A percentile compares a stretch with the other conserved stretches of the same genome.
phyloP scores from a whole-genome alignment of 2,329 filamentous ascomycete species.

The Colletotrichum phormii region DNA sequence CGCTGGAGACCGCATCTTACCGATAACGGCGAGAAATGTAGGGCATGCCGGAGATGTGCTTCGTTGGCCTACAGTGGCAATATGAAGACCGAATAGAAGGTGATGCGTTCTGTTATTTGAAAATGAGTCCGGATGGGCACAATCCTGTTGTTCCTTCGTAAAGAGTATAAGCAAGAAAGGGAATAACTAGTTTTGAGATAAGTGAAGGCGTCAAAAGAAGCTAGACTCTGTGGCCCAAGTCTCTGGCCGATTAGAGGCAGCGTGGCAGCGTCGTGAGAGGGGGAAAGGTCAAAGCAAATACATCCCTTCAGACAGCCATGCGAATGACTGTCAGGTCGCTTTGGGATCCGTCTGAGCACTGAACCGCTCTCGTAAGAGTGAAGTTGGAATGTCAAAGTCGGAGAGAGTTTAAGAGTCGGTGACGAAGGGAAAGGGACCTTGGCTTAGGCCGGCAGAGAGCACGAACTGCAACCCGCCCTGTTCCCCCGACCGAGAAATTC shows the following conservation, averaged over 20 bases:
- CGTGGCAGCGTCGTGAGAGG: constrained; percentile 4
- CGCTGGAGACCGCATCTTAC: constrained; percentile 25
- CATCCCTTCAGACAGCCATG: constrained; percentile 33
- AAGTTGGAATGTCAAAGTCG: not conserved
- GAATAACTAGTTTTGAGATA: not conserved
- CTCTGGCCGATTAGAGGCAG: constrained; percentile 3
- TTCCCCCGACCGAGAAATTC: constrained; percentile 4
- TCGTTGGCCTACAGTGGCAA: not conserved
- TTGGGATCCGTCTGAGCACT: not conserved
- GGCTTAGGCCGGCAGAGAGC: not conserved
- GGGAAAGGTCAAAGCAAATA: constrained; percentile 28
- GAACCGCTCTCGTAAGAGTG: not conserved
- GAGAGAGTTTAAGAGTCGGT: constrained; percentile 8
- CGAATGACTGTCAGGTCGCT: not conserved
- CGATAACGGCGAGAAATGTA: not conserved
- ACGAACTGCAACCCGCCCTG: constrained; percentile 20
- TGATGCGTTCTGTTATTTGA: not conserved
- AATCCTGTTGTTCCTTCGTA: not conserved
- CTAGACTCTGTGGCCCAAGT: not conserved
- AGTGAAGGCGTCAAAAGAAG: not conserved
- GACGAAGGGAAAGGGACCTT: constrained; percentile 7
- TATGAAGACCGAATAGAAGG: not conserved
- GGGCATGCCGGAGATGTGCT: not conserved
- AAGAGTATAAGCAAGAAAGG: not conserved
- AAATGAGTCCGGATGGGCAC: not conserved